Evolutionary conservation across 2,329 filamentous ascomycete species (phyloP).

Genomic region (Calonectria crousiana): DNA sequence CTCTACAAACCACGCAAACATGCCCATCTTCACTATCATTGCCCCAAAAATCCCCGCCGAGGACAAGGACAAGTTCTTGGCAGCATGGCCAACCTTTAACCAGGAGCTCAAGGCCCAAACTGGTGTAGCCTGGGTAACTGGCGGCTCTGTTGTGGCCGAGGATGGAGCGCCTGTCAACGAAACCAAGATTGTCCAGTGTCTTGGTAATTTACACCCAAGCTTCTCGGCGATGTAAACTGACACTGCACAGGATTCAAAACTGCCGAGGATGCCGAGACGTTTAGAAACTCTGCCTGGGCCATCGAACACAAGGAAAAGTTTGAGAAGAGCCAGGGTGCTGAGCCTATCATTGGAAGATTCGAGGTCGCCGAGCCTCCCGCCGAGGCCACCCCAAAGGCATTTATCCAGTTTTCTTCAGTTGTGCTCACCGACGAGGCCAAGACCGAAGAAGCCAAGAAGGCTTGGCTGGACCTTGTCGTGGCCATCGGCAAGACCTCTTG

Average conservation of each 20-base stretch:
- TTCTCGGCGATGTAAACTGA: neutral
- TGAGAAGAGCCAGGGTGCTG: neutral
- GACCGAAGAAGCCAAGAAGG: neutral
- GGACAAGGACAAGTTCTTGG: constrained; percentile 24
- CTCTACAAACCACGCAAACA: constrained; percentile 1
- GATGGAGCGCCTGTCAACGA: constrained; percentile 2
- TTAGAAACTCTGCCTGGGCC: constrained; percentile 10
- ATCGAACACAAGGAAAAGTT: constrained; percentile 6
- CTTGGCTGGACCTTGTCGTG: constrained; percentile 13
- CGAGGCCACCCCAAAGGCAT: neutral
- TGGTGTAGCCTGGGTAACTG: constrained; percentile 16
- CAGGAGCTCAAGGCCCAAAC: constrained; percentile 22
- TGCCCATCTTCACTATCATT: constrained; percentile 25
- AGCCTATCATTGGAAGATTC: neutral
- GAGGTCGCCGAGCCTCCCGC: constrained; percentile 14
- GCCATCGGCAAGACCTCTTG: constrained; percentile 17
- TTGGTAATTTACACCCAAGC: neutral
- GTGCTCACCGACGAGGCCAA: neutral
- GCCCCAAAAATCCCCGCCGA: constrained; percentile 16
- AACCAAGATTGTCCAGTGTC: constrained; percentile 24
- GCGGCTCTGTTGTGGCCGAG: constrained; percentile 17
- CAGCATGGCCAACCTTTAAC: constrained; percentile 14
- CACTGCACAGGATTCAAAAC: constrained; percentile 9
- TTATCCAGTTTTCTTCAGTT: constrained; percentile 21
- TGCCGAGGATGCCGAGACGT: constrained; percentile 11